phyloP scores from a whole-genome alignment of 2,329 filamentous ascomycete species.

The Macrophomina phaseolina region DNA sequence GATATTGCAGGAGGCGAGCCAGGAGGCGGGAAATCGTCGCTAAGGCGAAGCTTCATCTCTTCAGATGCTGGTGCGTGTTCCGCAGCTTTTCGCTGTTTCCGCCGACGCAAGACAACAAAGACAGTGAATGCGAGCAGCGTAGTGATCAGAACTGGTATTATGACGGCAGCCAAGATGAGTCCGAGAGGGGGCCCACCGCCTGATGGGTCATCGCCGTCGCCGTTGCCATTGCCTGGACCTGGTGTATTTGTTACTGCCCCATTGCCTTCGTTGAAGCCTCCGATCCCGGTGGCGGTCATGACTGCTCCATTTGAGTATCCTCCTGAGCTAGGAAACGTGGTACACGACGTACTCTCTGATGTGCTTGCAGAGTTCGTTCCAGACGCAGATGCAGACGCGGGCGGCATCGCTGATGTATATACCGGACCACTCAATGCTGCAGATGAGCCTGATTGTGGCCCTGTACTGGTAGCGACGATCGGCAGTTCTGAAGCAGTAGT shows the following conservation, averaged over 20 bases:
- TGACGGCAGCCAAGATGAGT: conserved; percentile 7
- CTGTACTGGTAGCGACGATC: background rate
- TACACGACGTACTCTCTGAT: conserved; percentile 5
- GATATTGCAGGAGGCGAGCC: background rate
- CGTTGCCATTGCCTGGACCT: background rate
- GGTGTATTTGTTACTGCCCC: conserved; percentile 10
- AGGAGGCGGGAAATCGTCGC: conserved; percentile 10
- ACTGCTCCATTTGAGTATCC: background rate
- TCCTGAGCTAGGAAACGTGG: background rate
- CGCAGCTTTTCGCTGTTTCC: conserved; percentile 11
- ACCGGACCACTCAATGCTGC: background rate
- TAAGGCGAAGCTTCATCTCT: conserved; percentile 18
- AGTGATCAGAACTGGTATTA: conserved; percentile 16
- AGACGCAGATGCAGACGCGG: background rate
- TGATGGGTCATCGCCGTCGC: background rate
- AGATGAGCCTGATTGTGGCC: background rate
- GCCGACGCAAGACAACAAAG: conserved; percentile 20
- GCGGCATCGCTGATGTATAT: background rate
- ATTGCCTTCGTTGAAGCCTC: background rate
- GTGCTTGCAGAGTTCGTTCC: background rate
- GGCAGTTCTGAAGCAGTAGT: background rate
- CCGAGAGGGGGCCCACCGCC: background rate
- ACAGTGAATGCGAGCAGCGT: conserved; percentile 2
- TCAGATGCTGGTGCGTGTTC: background rate
- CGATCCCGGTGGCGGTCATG: background rate